Evolutionary conservation across 805 yeast genomes (phyloP).

Genomic region (Candida ovalis): DNA sequence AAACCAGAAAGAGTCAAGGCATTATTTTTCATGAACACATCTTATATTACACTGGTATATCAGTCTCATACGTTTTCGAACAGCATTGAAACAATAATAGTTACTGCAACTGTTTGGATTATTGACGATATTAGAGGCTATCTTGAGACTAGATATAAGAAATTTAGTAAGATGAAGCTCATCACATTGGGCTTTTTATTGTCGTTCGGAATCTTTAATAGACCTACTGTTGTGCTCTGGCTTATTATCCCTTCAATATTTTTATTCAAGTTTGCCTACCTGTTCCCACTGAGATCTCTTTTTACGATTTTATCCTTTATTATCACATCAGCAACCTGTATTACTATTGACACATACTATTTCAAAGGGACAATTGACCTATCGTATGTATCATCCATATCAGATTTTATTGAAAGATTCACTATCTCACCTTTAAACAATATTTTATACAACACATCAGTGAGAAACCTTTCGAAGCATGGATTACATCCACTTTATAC

Average conservation of each 20-base stretch:
- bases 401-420: slow-evolving; percentile 17
- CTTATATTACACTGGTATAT: slow-evolving; percentile 70
- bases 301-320: slow-evolving; percentile 36
- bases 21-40: slow-evolving; percentile 46
- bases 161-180: slow-evolving; percentile 15
- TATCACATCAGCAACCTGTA: slow-evolving; percentile 33
- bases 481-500: slow-evolving; percentile 80
- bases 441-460: slow-evolving; percentile 60
- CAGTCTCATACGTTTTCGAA: slow-evolving; percentile 92
- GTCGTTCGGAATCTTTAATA: slow-evolving; percentile 73
- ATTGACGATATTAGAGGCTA: slow-evolving; percentile 34
- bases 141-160: slow-evolving; percentile 6
- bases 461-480: slow-evolving; percentile 62
- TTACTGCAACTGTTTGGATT: slow-evolving; percentile 47
- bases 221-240: slow-evolving; percentile 81
- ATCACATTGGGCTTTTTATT: slow-evolving; percentile 44
- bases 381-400: neutral
- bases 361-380: slow-evolving; percentile 13
- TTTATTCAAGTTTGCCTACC: slow-evolving; percentile 40
- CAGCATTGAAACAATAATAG: slow-evolving; percentile 64
- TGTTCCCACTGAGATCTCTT: slow-evolving; percentile 30
- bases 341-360: slow-evolving; percentile 52
- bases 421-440: slow-evolving; percentile 77
- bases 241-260: slow-evolving; percentile 57
- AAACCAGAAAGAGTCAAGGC: slow-evolving; percentile 37